These are phyloP conservation scores for Chytriomyces confervae DNA, from an alignment of 192 early-diverging fungal genomes.

Conservation along the genomic window DNA sequence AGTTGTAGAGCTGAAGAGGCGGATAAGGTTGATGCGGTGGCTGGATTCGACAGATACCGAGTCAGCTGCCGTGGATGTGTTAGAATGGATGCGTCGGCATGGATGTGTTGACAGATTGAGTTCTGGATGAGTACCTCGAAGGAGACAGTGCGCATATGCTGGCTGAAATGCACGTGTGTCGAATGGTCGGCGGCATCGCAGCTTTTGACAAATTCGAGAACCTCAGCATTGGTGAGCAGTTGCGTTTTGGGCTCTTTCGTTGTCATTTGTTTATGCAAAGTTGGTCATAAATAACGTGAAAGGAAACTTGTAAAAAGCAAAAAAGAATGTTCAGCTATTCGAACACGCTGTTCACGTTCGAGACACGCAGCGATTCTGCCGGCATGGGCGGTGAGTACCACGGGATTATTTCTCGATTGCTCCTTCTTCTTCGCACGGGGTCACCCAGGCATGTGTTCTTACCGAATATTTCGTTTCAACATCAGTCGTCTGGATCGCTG, in stretches of 20 bases:
- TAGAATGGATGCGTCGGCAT: not conserved
- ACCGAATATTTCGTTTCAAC: too few relatives aligned
- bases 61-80: slow-evolving; percentile 3
- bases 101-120: not conserved
- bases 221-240: slow-evolving; percentile 23
- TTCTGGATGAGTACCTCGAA: slow-evolving; percentile 10
- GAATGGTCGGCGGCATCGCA: slow-evolving; percentile 17
- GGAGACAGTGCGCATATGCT: slow-evolving; percentile 28
- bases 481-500: not conserved
- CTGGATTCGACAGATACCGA: slow-evolving; percentile 13
- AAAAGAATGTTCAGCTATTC: slow-evolving; percentile 5
- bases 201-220: slow-evolving; percentile 18
- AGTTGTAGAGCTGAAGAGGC: not conserved
- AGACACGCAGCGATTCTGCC: not conserved
- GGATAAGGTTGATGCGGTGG: not conserved
- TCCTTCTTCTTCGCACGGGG: not conserved
- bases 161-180: slow-evolving; percentile 5
- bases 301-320: not conserved
- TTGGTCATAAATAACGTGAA: not conserved
- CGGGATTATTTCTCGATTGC: not conserved
- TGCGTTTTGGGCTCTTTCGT: not conserved
- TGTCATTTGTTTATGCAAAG: not conserved
- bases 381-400: slow-evolving; percentile 16
- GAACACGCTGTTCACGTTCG: slow-evolving; percentile 13
- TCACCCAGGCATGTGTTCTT: not conserved